Conservation (phyloP, 1,284 basidiomycete species). For the Kalmanozyma brasiliensis region DNA sequence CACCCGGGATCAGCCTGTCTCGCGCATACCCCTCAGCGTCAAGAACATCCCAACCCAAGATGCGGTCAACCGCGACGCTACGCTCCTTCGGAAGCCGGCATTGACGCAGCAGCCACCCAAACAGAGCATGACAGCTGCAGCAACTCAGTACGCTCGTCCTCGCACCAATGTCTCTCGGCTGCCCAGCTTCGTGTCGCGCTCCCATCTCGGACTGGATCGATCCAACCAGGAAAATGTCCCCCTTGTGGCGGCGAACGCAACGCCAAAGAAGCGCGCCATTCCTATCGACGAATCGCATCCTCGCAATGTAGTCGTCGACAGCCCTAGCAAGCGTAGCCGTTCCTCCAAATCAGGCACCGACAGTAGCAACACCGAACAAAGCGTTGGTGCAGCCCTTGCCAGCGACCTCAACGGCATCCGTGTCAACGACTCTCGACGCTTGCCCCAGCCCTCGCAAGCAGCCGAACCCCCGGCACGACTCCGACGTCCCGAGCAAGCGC, state of each 20-base stretch:
- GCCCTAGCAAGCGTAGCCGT: constrained; percentile 54
- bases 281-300: constrained; percentile 62
- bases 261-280: constrained; percentile 64
- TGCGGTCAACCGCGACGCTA: constrained; percentile 14
- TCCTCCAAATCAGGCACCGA: constrained; percentile 51
- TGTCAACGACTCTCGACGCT: constrained; percentile 30
- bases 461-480: constrained; percentile 6
- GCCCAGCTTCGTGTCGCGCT: constrained; percentile 46
- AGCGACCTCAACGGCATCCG: constrained; percentile 43
- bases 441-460: constrained; percentile 13
- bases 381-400: constrained; percentile 41
- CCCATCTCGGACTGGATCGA: constrained; percentile 40
- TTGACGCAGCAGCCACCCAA: constrained; percentile 15
- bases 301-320: constrained; percentile 54
- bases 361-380: constrained; percentile 44
- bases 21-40: constrained; percentile 47
- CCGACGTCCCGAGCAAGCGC: constrained; percentile 20
- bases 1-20: constrained; percentile 25
- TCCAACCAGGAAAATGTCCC: constrained; percentile 43
- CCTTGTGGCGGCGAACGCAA: constrained; percentile 25
- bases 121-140: neutral
- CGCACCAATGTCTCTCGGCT: constrained; percentile 25
- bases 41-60: constrained; percentile 43
- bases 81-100: constrained; percentile 27
- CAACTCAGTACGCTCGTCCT: constrained; percentile 20